Percentiles rank a stretch among this genome's conserved stretches.
phyloP scores from a whole-genome alignment of 208 protist species.

The Leishmania mexicana region DNA sequence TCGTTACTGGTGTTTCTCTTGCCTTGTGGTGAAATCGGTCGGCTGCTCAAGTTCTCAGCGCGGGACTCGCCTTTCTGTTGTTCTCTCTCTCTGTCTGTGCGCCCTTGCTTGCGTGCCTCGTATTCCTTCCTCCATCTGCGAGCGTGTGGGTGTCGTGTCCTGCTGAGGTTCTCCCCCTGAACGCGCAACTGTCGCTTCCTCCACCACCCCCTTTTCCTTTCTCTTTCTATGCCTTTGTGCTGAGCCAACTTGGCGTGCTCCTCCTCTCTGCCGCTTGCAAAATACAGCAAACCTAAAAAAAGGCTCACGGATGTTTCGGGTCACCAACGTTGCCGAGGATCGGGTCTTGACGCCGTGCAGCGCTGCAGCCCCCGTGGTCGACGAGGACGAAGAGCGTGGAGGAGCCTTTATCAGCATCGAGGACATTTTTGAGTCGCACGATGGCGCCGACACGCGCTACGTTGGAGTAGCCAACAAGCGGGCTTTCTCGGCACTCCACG shows the following conservation, averaged over 20 bases:
- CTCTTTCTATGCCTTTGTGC: background rate
- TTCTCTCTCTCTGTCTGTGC: background rate
- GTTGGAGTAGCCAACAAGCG: slow-evolving; percentile 26
- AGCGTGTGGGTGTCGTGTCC: background rate
- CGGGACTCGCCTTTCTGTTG: background rate
- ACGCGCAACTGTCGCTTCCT: background rate
- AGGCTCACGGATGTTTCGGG: background rate
- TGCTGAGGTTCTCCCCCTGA: background rate
- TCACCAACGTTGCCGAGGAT: background rate
- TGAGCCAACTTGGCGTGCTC: background rate
- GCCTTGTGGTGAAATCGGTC: background rate
- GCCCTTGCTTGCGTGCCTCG: background rate
- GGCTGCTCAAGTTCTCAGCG: background rate
- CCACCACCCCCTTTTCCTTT: background rate
- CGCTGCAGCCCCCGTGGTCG: background rate
- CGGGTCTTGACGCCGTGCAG: background rate
- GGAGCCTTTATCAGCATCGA: background rate
- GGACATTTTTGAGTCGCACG: background rate
- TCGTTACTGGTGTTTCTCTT: background rate
- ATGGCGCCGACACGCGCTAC: slow-evolving; percentile 29
- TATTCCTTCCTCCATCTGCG: background rate
- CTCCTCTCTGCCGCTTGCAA: background rate
- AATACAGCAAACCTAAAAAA: background rate
- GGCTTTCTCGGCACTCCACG: slow-evolving; percentile 17
- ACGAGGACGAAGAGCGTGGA: slow-evolving; percentile 4